A percentile compares a stretch with the other conserved stretches of the same genome.
Evolutionary conservation across 2,329 filamentous ascomycete species (phyloP).

Genomic region (Aspergillus sp.): DNA sequence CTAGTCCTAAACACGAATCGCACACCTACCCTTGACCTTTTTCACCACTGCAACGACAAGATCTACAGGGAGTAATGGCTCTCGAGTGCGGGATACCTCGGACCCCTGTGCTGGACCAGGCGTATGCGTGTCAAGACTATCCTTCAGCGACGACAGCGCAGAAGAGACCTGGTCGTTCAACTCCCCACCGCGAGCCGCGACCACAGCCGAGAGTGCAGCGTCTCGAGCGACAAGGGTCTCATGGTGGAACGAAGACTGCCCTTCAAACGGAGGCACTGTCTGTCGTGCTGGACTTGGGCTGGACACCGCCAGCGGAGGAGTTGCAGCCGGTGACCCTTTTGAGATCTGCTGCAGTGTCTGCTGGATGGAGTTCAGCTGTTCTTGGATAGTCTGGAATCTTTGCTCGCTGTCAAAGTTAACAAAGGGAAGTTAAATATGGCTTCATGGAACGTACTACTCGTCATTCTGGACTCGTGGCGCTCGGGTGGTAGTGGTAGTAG

Average conservation of each 20-base stretch:
- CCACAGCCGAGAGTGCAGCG: conserved; percentile 22
- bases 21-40: conserved; percentile 20
- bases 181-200: conserved; percentile 6
- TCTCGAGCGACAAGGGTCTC: conserved; percentile 24
- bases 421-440: too few species aligned
- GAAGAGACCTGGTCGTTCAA: conserved; percentile 23
- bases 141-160: conserved; percentile 18
- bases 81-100: background rate
- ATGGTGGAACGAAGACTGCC: conserved; percentile 26
- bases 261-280: conserved; percentile 23
- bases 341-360: conserved; percentile 18
- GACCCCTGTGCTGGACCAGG: background rate
- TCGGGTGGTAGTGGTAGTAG: conserved; percentile 6
- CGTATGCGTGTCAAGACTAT: conserved; percentile 16
- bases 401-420: conserved; percentile 14
- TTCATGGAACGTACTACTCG: conserved; percentile 17
- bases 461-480: conserved; percentile 2
- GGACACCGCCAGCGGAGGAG: conserved; percentile 1
- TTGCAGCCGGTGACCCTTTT: background rate
- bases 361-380: conserved; percentile 19
- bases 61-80: conserved; percentile 19
- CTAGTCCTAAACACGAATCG: background rate
- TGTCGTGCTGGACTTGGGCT: conserved; percentile 15
- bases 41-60: conserved; percentile 21
- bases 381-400: conserved; percentile 18